Evolutionary conservation across 192 early-diverging fungal genomes (phyloP).

Genomic region (Cetraspora pellucida): DNA sequence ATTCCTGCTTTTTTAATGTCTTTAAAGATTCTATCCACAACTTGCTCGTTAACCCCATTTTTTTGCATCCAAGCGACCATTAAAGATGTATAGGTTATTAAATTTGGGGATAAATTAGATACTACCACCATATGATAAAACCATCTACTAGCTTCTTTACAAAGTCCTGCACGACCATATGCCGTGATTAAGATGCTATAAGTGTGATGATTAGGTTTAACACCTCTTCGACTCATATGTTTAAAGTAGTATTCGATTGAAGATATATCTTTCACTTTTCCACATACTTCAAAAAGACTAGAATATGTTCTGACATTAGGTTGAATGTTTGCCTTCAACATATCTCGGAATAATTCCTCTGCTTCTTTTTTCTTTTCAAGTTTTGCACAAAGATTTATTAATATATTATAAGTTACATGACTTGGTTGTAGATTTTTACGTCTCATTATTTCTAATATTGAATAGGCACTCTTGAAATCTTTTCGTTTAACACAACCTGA

Average conservation of each 20-base stretch:
- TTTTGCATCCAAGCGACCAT: not conserved
- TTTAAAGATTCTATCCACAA: conserved; percentile 16
- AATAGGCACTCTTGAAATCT: not conserved
- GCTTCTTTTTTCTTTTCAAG: not conserved
- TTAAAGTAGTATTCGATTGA: conserved; percentile 3
- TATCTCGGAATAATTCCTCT: not conserved
- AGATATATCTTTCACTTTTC: not conserved
- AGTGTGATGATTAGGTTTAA: not conserved
- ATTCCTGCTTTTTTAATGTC: conserved; percentile 8
- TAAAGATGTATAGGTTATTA: conserved; percentile 2
- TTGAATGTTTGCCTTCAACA: not conserved
- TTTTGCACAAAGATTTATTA: conserved; percentile 12
- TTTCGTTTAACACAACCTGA: not conserved
- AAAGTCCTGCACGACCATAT: not conserved
- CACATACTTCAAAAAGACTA: not conserved
- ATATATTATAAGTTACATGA: conserved; percentile 11
- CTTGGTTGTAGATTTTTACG: conserved; percentile 4
- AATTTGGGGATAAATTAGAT: not conserved
- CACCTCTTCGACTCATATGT: not conserved
- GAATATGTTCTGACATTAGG: not conserved
- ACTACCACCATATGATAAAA: not conserved
- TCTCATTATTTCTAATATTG: conserved; percentile 21
- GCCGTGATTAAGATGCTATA: conserved; percentile 6
- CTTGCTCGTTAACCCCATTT: not conserved
- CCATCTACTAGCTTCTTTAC: not conserved